Conservation (phyloP, 2,329 filamentous ascomycete genomes). For the Chaetomiaceae sp. region DNA sequence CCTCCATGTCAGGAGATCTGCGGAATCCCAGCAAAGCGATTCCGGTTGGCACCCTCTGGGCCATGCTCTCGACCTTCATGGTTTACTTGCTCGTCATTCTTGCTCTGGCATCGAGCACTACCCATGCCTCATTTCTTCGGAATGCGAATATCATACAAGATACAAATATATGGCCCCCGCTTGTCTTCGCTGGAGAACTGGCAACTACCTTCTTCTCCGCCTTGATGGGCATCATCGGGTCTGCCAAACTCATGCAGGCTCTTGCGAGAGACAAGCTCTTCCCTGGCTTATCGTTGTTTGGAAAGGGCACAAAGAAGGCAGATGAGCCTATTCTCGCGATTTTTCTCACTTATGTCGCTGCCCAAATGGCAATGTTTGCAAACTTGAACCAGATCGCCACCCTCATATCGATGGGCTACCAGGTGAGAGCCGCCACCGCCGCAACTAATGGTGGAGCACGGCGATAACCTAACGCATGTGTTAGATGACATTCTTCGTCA, state of each 20-base stretch:
- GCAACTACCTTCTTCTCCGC: slow-evolving; percentile 81
- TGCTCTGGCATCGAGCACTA: slow-evolving; percentile 72
- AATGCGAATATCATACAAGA: slow-evolving; percentile 78
- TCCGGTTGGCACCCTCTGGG: slow-evolving; percentile 76
- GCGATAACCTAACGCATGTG: slow-evolving; percentile 16
- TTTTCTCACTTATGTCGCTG: slow-evolving; percentile 67
- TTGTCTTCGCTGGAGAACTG: slow-evolving; percentile 78
- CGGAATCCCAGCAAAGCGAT: slow-evolving; percentile 80
- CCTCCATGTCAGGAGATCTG: slow-evolving; percentile 86
- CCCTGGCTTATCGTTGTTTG: slow-evolving; percentile 70
- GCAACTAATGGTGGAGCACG: slow-evolving; percentile 1
- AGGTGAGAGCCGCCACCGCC: slow-evolving; percentile 40
- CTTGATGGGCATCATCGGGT: slow-evolving; percentile 81
- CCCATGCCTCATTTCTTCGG: slow-evolving; percentile 65
- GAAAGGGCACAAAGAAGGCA: slow-evolving; percentile 63
- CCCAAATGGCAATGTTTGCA: slow-evolving; percentile 75
- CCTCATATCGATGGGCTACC: slow-evolving; percentile 84
- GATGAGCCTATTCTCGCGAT: slow-evolving; percentile 78
- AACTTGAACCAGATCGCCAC: slow-evolving; percentile 86
- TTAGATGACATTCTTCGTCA: slow-evolving; percentile 83
- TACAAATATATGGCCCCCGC: slow-evolving; percentile 67
- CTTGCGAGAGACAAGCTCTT: slow-evolving; percentile 74
- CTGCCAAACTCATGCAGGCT: slow-evolving; percentile 79
- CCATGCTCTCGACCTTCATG: slow-evolving; percentile 69
- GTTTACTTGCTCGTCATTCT: slow-evolving; percentile 73